Evolutionary conservation across 768 basidiomycete genomes (phyloP).

Genomic region (Amanita rimosa): DNA sequence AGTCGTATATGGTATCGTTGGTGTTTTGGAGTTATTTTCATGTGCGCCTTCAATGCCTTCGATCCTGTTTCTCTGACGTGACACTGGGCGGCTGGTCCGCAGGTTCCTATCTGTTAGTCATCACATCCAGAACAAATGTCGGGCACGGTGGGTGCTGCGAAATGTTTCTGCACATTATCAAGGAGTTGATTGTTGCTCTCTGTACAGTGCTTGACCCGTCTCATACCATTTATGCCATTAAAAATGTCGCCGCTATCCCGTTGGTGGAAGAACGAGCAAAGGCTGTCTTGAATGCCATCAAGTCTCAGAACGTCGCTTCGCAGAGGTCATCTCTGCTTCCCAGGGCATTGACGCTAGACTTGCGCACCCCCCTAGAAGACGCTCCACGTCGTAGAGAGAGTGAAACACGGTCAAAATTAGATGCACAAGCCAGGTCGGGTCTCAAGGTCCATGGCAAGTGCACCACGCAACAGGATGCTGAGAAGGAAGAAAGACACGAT

Average conservation of each 20-base stretch:
- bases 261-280: constrained; percentile 54
- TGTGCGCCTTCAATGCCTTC: constrained; percentile 31
- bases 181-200: background rate
- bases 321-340: constrained; percentile 36
- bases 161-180: background rate
- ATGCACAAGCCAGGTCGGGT: background rate
- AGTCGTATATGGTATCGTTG: constrained; percentile 67
- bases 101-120: constrained; percentile 73
- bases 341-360: constrained; percentile 9
- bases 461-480: background rate
- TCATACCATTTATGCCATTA: constrained; percentile 56
- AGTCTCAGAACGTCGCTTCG: constrained; percentile 33
- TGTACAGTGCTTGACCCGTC: constrained; percentile 52
- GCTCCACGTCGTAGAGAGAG: background rate
- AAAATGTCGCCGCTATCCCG: constrained; percentile 61
- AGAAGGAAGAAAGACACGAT: constrained; percentile 9
- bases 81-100: too few relatives aligned
- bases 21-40: constrained; percentile 60
- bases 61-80: constrained; percentile 5
- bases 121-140: constrained; percentile 49
- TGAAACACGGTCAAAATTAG: background rate
- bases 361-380: background rate
- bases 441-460: background rate
- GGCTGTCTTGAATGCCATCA: constrained; percentile 37
- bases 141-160: constrained; percentile 46